Evolutionary conservation across 371 early-diverging fungal species (phyloP), one percentile per base, ranked within the genome.

Genomic region (Mortierella sp.): DNA sequence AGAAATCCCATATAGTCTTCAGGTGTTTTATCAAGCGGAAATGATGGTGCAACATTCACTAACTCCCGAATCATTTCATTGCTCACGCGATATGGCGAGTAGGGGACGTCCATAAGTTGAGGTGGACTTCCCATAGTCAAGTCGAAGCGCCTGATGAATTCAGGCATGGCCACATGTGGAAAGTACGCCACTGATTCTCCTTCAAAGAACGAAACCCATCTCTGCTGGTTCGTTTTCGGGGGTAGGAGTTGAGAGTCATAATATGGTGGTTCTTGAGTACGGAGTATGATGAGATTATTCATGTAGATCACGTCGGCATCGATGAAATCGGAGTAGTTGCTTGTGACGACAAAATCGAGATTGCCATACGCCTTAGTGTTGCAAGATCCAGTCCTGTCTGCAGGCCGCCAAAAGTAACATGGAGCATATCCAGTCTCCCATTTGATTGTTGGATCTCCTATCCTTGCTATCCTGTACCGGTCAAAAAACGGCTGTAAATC

Each of bases 251-350:
- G 31, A 2, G 10, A n/a, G 23, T 75, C 67, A 2, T 29, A 60
- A 35, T 28, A 80, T 29, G 61, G 63, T 22, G 53, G 54, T 42
- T 62, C 59, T n/a, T n/a, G n/a, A n/a, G n/a, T n/a, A n/a, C n/a
- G n/a, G n/a, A n/a, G n/a, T n/a, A n/a, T n/a, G n/a, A n/a, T n/a
- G n/a, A n/a, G n/a, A n/a, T n/a, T n/a, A n/a, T n/a, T n/a, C 15
- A 75, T 51, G 23, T 55, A 57, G 49, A 75, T 31, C 37, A 75
- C 54, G 35, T 75, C 75, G 31, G 71, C 64, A 1, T 75, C 71
- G n/a, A 49, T 13, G 56, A 65, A 75, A 17, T 62, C 63, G 35
- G 75, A 70, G 40, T 80, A 80, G 49, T 80, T 75, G 22, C 55
- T 15, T 4, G 62, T 63, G 35, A 42, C 6, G 32, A 31, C 29